Evolutionary conservation across 1,284 basidiomycete species (phyloP), one percentile per base, ranked within the genome.

Genomic region (Cutaneotrichosporon cavernicola): DNA sequence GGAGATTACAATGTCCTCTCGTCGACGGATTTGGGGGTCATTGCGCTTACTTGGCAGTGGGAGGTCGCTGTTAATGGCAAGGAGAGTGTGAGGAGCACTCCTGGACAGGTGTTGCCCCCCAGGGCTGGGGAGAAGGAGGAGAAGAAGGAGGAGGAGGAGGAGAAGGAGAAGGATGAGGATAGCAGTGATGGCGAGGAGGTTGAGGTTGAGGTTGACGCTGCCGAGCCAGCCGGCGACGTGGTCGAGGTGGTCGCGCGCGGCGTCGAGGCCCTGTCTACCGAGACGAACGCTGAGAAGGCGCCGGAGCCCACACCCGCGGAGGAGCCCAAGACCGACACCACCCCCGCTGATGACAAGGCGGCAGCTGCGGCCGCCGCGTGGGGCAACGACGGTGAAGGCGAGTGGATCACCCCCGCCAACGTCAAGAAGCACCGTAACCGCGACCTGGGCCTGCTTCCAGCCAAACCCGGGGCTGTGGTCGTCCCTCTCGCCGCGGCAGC

Each of bases 391-490:
- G 92, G 92, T 71, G 90, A 88, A 10, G 95, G 92, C 7, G 94
- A 95, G 74, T 99, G 97, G 97, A 97, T 99, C 80, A 99, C 94
- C 10, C 92, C 93, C 0, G 83, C 86, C 57, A 99, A 98, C 73
- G 89, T 96, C 62, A 86, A 84, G 22, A 77, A 90, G 57, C 91
- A 98, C 83, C 95, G 97, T 80, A 94, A 93, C 21, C 86, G 88
- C 31, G 92, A 91, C 46, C 86, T 97, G 50, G 88, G 95, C 26
- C 85, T 90, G 56, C 84, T 91, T 46, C 90, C 91, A 4, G 83
- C 84, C 22, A 69, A 65, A 34, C 43, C 16, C 6, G 61, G 61
- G 4, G 60, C 64, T 21, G 65, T 52, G 30, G 63, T 58, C n/a
- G 63, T 58, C 11, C 74, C 72, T 0, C 65, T 76, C 5, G 74